phyloP scores from a whole-genome alignment of 371 early-diverging fungal species.

The Saksenaea vasiformis region DNA sequence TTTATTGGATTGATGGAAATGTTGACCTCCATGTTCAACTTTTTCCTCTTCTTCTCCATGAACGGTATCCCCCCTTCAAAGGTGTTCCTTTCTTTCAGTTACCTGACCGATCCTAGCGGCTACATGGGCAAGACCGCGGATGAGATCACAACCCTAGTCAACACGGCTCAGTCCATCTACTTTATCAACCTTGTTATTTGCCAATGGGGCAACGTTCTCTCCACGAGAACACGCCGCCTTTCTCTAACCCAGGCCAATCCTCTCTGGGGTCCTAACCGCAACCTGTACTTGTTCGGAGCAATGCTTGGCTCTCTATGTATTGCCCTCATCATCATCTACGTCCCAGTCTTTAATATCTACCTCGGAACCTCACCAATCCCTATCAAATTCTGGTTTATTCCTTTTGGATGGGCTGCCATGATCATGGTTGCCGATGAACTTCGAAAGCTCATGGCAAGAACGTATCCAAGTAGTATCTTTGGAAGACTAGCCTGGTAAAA shows the following conservation, averaged over 20 bases:
- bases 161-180: constrained; percentile 62
- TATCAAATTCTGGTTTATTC: constrained; percentile 70
- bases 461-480: constrained; percentile 32
- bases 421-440: constrained; percentile 59
- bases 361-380: constrained; percentile 73
- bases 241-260: constrained; percentile 66
- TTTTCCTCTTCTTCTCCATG: constrained; percentile 54
- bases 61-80: constrained; percentile 47
- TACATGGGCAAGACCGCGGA: constrained; percentile 48
- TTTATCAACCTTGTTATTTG: constrained; percentile 68
- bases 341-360: constrained; percentile 56
- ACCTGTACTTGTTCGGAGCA: constrained; percentile 53
- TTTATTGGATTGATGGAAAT: constrained; percentile 67
- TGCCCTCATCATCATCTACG: constrained; percentile 62
- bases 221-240: constrained; percentile 59
- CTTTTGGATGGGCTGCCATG: constrained; percentile 59
- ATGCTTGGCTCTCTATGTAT: constrained; percentile 47
- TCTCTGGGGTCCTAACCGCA: constrained; percentile 51
- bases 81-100: constrained; percentile 55
- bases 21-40: constrained; percentile 61
- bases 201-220: constrained; percentile 58
- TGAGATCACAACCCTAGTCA: constrained; percentile 41
- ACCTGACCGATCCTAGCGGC: constrained; percentile 49
- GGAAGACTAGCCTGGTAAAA: constrained; percentile 4
- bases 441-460: constrained; percentile 53